These are phyloP conservation scores for Wickerhamiella occidentalis DNA, from an alignment of 805 yeast genomes.

Conservation along the genomic window DNA sequence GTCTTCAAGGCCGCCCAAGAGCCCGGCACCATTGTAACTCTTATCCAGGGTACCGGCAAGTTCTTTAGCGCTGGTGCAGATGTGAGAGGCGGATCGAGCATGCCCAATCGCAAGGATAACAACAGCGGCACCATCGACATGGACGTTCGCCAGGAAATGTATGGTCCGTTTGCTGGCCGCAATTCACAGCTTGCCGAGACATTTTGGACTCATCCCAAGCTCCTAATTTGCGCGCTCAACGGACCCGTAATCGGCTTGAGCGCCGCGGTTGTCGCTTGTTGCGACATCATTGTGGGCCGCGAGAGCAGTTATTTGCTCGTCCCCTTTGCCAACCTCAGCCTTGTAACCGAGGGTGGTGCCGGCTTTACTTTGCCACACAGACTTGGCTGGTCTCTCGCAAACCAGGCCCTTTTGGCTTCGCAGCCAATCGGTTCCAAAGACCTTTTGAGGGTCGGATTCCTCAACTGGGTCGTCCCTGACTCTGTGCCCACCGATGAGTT, in stretches of 20 bases:
- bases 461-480: slow-evolving; percentile 41
- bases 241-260: slow-evolving; percentile 81
- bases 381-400: slow-evolving; percentile 59
- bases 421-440: slow-evolving; percentile 52
- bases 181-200: slow-evolving; percentile 58
- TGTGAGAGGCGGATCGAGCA: slow-evolving; percentile 31
- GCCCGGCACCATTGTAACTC: slow-evolving; percentile 48
- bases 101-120: slow-evolving; percentile 10
- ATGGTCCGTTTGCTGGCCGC: slow-evolving; percentile 50
- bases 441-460: slow-evolving; percentile 43
- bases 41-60: slow-evolving; percentile 58
- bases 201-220: slow-evolving; percentile 57
- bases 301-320: slow-evolving; percentile 46
- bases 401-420: slow-evolving; percentile 60
- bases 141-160: slow-evolving; percentile 32
- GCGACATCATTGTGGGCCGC: slow-evolving; percentile 57
- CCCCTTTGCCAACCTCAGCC: slow-evolving; percentile 74
- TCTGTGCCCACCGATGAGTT: slow-evolving; percentile 37
- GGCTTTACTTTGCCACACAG: slow-evolving; percentile 56
- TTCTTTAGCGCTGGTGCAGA: slow-evolving; percentile 83
- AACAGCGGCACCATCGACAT: slow-evolving; percentile 14
- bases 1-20: slow-evolving; percentile 53
- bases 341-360: slow-evolving; percentile 72
- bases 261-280: slow-evolving; percentile 59
- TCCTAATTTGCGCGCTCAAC: slow-evolving; percentile 60